phyloP scores from a whole-genome alignment of 768 basidiomycete genomes.

The Trametes coccinea region DNA sequence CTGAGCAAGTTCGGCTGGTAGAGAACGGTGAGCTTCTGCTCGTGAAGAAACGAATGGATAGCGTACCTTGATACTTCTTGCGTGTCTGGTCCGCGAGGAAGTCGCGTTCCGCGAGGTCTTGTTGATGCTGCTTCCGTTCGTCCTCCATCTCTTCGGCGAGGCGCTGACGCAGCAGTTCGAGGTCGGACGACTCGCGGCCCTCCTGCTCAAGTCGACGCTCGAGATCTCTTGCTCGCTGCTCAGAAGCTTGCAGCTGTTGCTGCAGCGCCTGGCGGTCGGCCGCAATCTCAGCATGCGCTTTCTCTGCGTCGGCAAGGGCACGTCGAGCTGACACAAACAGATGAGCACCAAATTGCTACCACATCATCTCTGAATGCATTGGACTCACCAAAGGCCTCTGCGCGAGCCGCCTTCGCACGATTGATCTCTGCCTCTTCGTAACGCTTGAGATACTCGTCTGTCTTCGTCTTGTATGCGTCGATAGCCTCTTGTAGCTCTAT shows the following conservation, averaged over 20 bases:
- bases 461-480: constrained; percentile 65
- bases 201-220: constrained; percentile 67
- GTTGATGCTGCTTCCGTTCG: constrained; percentile 74
- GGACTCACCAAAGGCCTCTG: constrained; percentile 58
- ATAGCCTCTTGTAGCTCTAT: constrained; percentile 64
- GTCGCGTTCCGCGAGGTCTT: constrained; percentile 79
- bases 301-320: constrained; percentile 62
- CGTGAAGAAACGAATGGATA: neutral
- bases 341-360: neutral
- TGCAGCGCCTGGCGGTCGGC: constrained; percentile 55
- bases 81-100: constrained; percentile 78
- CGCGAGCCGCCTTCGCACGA: constrained; percentile 61
- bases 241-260: constrained; percentile 49
- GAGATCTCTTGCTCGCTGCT: constrained; percentile 56
- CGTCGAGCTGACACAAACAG: constrained; percentile 49
- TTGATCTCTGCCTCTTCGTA: constrained; percentile 72
- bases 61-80: constrained; percentile 81
- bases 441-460: constrained; percentile 54
- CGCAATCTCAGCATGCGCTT: constrained; percentile 48
- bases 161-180: constrained; percentile 62
- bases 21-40: constrained; percentile 11
- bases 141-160: constrained; percentile 78
- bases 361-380: neutral
- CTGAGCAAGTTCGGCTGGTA: constrained; percentile 70
- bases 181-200: constrained; percentile 64